These are phyloP conservation scores for Porogramme epimiltina DNA, from an alignment of 1,284 basidiomycete genomes.

Conservation along the genomic window DNA sequence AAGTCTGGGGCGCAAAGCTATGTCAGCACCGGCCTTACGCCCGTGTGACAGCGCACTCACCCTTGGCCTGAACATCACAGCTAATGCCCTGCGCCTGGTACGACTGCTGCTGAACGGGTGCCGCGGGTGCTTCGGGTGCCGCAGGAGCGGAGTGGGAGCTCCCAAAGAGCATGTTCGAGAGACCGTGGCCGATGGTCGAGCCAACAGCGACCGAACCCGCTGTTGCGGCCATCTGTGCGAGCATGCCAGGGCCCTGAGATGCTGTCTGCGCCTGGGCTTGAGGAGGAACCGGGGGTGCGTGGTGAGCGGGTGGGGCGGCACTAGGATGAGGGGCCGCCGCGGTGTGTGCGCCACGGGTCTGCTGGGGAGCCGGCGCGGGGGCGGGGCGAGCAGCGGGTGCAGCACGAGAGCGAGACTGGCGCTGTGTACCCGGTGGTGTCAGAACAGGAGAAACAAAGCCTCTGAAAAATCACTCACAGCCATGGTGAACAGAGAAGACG, in stretches of 20 bases:
- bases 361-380: slow-evolving; percentile 44
- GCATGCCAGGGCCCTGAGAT: slow-evolving; percentile 58
- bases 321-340: slow-evolving; percentile 44
- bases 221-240: slow-evolving; percentile 86
- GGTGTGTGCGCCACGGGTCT: slow-evolving; percentile 40
- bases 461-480: slow-evolving; percentile 49
- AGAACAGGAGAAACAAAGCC: background rate
- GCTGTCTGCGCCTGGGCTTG: slow-evolving; percentile 27
- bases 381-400: slow-evolving; percentile 53
- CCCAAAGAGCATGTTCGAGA: slow-evolving; percentile 86
- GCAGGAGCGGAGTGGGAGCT: slow-evolving; percentile 46
- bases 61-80: slow-evolving; percentile 77
- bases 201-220: slow-evolving; percentile 87
- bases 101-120: slow-evolving; percentile 44
- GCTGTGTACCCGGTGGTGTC: slow-evolving; percentile 32
- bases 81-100: slow-evolving; percentile 42
- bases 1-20: slow-evolving; percentile 50
- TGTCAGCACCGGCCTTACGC: background rate
- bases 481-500: slow-evolving; percentile 42
- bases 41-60: slow-evolving; percentile 37
- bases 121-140: slow-evolving; percentile 44
- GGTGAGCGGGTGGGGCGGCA: slow-evolving; percentile 43
- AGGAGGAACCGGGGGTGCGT: slow-evolving; percentile 32
- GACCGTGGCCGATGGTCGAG: slow-evolving; percentile 81
- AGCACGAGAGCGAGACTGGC: slow-evolving; percentile 52